Conservation (phyloP, 164 flowering plant genomes). For the Magnolia changhungtana region DNA sequence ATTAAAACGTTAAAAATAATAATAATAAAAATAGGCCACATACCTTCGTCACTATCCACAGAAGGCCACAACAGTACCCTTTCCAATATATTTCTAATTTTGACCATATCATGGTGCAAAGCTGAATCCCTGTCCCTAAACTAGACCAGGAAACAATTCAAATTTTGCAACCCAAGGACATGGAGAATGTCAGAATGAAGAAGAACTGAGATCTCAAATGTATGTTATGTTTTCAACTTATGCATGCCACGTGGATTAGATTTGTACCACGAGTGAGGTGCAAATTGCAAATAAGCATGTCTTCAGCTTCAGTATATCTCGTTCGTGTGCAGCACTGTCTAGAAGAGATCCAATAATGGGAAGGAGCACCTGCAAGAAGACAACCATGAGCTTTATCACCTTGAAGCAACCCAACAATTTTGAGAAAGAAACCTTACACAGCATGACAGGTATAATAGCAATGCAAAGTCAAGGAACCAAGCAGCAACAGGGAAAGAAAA, state of each 20-base stretch:
- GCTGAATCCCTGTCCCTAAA: slow-evolving; percentile 49
- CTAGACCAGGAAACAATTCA: slow-evolving; percentile 20
- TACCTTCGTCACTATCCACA: slow-evolving; percentile 61
- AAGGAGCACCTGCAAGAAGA: slow-evolving; percentile 47
- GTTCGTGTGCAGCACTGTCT: slow-evolving; percentile 36
- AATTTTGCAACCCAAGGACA: neutral
- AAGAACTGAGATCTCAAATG: neutral
- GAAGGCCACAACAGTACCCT: slow-evolving; percentile 62
- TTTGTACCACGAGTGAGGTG: slow-evolving; percentile 73
- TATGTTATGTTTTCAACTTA: too few species aligned
- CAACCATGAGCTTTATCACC: neutral
- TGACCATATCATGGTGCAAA: slow-evolving; percentile 36
- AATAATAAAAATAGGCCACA: slow-evolving; percentile 1
- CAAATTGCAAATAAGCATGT: slow-evolving; percentile 76
- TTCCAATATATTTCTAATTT: slow-evolving; percentile 47
- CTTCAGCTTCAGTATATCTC: slow-evolving; percentile 56
- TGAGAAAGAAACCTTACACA: too few species aligned
- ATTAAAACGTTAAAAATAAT: neutral
- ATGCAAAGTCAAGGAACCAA: neutral
- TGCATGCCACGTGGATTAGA: neutral
- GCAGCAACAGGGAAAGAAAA: too few species aligned
- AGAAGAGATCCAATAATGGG: slow-evolving; percentile 49
- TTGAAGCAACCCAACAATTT: neutral
- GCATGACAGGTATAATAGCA: neutral
- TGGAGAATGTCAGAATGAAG: neutral